Evolutionary conservation across 805 yeast genomes (phyloP).

Genomic region (Cyberlindnera galapagoensis): DNA sequence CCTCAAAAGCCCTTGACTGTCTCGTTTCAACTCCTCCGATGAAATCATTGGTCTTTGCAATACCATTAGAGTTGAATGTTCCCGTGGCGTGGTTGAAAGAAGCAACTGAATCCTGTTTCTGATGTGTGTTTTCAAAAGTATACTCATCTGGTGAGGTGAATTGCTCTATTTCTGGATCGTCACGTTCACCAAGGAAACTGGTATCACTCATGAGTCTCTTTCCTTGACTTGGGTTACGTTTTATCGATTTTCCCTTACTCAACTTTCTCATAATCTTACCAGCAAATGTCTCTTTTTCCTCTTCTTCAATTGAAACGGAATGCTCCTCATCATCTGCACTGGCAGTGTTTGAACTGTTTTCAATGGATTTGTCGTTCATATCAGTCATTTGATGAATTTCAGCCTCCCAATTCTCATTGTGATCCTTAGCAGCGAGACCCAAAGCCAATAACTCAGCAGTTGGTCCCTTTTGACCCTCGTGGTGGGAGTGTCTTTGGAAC

Average conservation of each 20-base stretch:
- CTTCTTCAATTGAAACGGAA: slow-evolving; percentile 27
- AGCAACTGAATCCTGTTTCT: slow-evolving; percentile 13
- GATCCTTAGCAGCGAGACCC: slow-evolving; percentile 80
- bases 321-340: slow-evolving; percentile 20
- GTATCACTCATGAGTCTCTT: slow-evolving; percentile 12
- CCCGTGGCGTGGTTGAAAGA: slow-evolving; percentile 15
- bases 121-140: slow-evolving; percentile 11
- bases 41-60: slow-evolving; percentile 20
- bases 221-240: slow-evolving; percentile 14
- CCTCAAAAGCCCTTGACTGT: slow-evolving; percentile 1
- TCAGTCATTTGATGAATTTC: slow-evolving; percentile 31
- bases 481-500: slow-evolving; percentile 49
- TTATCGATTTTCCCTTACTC: slow-evolving; percentile 26
- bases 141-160: slow-evolving; percentile 2
- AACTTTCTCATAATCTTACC: slow-evolving; percentile 37
- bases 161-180: slow-evolving; percentile 1
- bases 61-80: slow-evolving; percentile 5
- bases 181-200: slow-evolving; percentile 3
- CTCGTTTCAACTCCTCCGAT: slow-evolving; percentile 8
- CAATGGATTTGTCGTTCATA: slow-evolving; percentile 8
- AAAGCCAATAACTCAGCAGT: slow-evolving; percentile 59
- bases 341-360: slow-evolving; percentile 14
- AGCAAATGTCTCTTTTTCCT: slow-evolving; percentile 32
- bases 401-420: slow-evolving; percentile 65
- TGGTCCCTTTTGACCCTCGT: slow-evolving; percentile 26